These are phyloP conservation scores for Dionaea muscipula DNA, from an alignment of 179 eudicot genomes.

Conservation along the genomic window DNA sequence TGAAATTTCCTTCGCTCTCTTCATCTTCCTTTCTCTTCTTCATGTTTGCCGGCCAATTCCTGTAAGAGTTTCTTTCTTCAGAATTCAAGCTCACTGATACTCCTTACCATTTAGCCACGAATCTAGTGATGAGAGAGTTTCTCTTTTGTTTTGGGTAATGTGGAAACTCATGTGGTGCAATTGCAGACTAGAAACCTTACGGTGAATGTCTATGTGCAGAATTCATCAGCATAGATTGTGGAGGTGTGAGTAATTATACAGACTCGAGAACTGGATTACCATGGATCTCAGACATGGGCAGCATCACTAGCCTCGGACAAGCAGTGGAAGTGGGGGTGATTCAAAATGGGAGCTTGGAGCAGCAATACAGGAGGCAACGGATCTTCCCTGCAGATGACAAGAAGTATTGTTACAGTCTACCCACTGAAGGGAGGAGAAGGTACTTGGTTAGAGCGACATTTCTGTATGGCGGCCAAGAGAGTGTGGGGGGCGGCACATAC, in stretches of 20 bases:
- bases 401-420: slow-evolving; percentile 68
- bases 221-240: slow-evolving; percentile 90
- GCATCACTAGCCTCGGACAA: slow-evolving; percentile 38
- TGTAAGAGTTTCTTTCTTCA: no score
- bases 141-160: no score
- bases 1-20: no score
- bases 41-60: no score
- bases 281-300: slow-evolving; percentile 67
- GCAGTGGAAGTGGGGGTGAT: slow-evolving; percentile 21
- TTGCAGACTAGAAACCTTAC: background rate
- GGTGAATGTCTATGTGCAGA: slow-evolving; percentile 42
- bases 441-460: slow-evolving; percentile 76
- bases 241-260: slow-evolving; percentile 58
- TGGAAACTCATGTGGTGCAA: no score
- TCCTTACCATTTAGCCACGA: no score
- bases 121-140: no score
- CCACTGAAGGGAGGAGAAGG: slow-evolving; percentile 57
- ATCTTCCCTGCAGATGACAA: slow-evolving; percentile 61
- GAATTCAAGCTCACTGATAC: no score
- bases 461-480: slow-evolving; percentile 45
- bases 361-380: slow-evolving; percentile 47
- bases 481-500: slow-evolving; percentile 36
- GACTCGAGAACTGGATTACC: slow-evolving; percentile 44
- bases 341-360: slow-evolving; percentile 17
- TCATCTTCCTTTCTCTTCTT: no score